phyloP scores from a whole-genome alignment of 208 protist species.

The Crithidia brevicula region DNA sequence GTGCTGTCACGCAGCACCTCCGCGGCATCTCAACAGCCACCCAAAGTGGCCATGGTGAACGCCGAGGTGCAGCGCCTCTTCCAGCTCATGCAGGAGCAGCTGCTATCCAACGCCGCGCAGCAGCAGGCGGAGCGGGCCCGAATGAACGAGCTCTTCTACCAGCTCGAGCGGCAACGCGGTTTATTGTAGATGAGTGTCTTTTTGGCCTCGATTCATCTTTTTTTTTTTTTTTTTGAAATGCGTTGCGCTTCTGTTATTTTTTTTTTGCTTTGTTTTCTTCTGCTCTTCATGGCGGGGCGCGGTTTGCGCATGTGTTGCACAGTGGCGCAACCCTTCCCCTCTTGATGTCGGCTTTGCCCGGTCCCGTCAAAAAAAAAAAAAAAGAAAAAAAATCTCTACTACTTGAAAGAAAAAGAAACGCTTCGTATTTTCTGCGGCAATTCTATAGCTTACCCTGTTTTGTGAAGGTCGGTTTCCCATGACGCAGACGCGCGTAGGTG shows the following conservation, averaged over 20 bases:
- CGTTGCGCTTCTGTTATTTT: too few relatives aligned
- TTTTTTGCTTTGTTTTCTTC: not conserved
- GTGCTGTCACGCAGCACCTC: slow-evolving; percentile 7
- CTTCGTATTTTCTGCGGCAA: too few relatives aligned
- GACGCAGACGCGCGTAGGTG: too few relatives aligned
- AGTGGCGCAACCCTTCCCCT: too few relatives aligned
- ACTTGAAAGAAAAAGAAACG: too few relatives aligned
- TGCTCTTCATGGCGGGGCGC: not conserved
- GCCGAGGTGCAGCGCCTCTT: slow-evolving; percentile 57
- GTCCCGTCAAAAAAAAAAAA: too few relatives aligned
- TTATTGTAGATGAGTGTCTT: not conserved
- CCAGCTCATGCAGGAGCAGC: slow-evolving; percentile 46
- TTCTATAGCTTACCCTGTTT: too few relatives aligned
- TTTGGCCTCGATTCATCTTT: not conserved
- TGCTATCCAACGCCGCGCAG: slow-evolving; percentile 43
- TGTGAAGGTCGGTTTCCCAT: too few relatives aligned
- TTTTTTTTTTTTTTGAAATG: slow-evolving; percentile 12
- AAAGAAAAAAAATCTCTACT: too few relatives aligned
- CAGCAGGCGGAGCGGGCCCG: slow-evolving; percentile 60
- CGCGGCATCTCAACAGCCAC: not conserved
- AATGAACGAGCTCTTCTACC: slow-evolving; percentile 59
- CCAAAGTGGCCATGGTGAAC: slow-evolving; percentile 34
- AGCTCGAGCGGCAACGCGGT: slow-evolving; percentile 35
- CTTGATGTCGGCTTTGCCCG: too few relatives aligned
- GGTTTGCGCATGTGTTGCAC: too few relatives aligned